Evolutionary conservation across 1,139 yeast genomes (phyloP), one percentile per base, ranked within the genome.

Genomic region (Suhomyces panamericanus): DNA sequence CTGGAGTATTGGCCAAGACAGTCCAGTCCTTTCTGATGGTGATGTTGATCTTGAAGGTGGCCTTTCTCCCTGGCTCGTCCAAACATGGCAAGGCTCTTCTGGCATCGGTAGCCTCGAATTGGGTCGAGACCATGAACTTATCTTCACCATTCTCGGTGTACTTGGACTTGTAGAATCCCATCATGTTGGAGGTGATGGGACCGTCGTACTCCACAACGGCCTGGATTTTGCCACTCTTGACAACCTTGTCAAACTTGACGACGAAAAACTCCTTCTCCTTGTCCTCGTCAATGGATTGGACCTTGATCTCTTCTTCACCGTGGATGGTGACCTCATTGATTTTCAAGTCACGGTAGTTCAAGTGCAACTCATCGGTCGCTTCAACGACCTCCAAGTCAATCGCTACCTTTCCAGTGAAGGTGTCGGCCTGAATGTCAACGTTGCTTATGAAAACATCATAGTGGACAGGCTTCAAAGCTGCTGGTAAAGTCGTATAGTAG

Each of bases 21-120:
- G 53, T 50, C 56, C 53, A 53, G 29, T 50, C 50, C 14, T 42
- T 39, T 22, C 47, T 44, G 26, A 54, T 44, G 5, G 52, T 43
- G 33, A 56, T 24, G 12, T 47, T 41, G 15, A 56, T 53, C 39
- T 46, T 46, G 60, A 87, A 89, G 38, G 84, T 78, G 12, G 96
- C 93, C 70, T 89, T 89, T 49, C 83, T 75, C 43, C 83, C 80
- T 11, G 96, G 96, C 63, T 89, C 96, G 64, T 89, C 96, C 56
- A 85, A 82, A 62, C 93, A 87, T 16, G 96, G 96, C 73, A 89
- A 88, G 4, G 96, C 96, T 54, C 91, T 77, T 58, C 96, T 80
- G 52, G 96, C 91, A 62, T 87, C 96, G 13, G 95, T 85, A 24
- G 96, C 85, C 66, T 89, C 96, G 73, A 89, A 85, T 66, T 89